Percentiles rank a stretch among this genome's conserved stretches.
Conservation (phyloP, 176 grass and related monocot species). For the Melocanna baccifera region DNA sequence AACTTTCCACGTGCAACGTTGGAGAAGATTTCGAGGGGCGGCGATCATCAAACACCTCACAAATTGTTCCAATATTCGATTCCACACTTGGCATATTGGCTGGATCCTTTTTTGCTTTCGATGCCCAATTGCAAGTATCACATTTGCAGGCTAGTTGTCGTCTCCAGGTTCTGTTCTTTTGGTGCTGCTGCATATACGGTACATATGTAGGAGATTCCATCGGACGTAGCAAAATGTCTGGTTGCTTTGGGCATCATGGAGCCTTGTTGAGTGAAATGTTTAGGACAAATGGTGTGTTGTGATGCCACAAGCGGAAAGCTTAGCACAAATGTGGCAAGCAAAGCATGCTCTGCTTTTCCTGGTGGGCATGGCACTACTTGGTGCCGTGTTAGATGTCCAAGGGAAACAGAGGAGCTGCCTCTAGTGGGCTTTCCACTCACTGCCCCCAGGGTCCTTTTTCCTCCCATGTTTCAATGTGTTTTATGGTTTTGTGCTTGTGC, state of each 20-base stretch:
- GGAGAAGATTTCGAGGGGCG: conserved; percentile 22
- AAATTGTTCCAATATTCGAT: conserved; percentile 26
- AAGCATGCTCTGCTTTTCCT: conserved; percentile 24
- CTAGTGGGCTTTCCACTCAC: conserved; percentile 40
- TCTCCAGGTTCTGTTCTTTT: conserved; percentile 8
- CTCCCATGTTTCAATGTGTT: conserved; percentile 34
- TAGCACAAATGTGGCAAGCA: conserved; percentile 29
- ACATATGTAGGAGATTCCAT: conserved; percentile 30
- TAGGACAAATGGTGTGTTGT: conserved; percentile 29
- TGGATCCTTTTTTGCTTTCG: conserved; percentile 3
- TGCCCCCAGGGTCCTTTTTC: conserved; percentile 29
- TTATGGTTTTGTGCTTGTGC: conserved; percentile 29
- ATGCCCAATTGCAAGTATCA: conserved; percentile 21
- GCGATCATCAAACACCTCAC: conserved; percentile 23
- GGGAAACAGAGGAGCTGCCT: conserved; percentile 1
- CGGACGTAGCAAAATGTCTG: neutral
- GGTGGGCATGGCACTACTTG: conserved; percentile 18
- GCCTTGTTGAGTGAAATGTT: conserved; percentile 23
- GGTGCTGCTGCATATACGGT: conserved; percentile 42
- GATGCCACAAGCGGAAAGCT: conserved; percentile 26
- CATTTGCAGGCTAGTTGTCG: conserved; percentile 13
- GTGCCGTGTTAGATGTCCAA: conserved; percentile 10
- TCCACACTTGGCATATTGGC: conserved; percentile 2
- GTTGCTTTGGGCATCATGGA: conserved; percentile 23
- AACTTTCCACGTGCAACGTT: conserved; percentile 8